Base-by-base conservation (phyloP, 2,329 filamentous ascomycete genomes). In the Lachnellula arida region DNA sequence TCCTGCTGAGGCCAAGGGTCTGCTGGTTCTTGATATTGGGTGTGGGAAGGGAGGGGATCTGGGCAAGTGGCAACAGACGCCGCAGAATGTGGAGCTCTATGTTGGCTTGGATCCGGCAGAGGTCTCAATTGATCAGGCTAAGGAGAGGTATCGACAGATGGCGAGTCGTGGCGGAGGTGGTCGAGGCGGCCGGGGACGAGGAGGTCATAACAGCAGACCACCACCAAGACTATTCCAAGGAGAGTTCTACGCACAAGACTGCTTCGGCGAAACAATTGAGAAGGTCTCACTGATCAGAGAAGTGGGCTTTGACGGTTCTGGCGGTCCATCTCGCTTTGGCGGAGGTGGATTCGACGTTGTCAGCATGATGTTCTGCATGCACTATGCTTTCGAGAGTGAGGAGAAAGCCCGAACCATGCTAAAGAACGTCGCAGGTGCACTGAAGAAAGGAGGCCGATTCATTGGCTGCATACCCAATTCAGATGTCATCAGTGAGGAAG, bases 351-450 rank as follows among this genome's bases (percentile, higher is more conserved):
- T 97, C 66, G 94, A 99, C 70, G 89, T 97, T 43, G 93, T 99
- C 60, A 91, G 88, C 69, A 96, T 96, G 84, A 99, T 99, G 94
- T 99, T 99, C 73, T 95, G 91, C 67, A 94, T 99, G 85, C 94
- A 99, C 75, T 99, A 99, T 71, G 92, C 94, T 5, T 99, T 97
- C 65, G 94, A 97, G 76, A 90, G 80, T 51, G 93, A 99, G 72
- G 82, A 84, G 48, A 95, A 96, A 72, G 91, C 93, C 2, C 84
- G 91, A 46, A 89, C 84, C 60, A 97, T 99, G 94, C 80, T 99
- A 54, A 83, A 86, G 67, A 99, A 99, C 68, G 93, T 99, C 3
- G 87, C 94, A 0, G 89, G 91, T 1, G 83, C 89, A 2, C 74
- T 99, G 67, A 96, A 93, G 72, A 97, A 97, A 70, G 94, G 94